Base-by-base conservation (phyloP, 495 filamentous ascomycete genomes). In the Cudoniella acicularis region DNA sequence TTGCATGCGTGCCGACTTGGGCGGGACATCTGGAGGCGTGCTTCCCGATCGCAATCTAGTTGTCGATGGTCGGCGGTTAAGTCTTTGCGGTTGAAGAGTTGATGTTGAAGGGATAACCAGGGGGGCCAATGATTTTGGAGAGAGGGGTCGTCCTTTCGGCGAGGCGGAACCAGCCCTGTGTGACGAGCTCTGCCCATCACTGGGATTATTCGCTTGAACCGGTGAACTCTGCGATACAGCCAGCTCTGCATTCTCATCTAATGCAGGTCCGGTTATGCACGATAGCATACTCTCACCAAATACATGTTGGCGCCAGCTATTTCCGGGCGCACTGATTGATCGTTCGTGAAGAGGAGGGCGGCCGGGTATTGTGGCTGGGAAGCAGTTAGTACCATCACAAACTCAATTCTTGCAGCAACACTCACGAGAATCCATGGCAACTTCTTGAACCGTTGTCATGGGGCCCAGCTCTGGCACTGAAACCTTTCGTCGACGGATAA, bases 391-490 rank as follows among this genome's bases (percentile, higher is more conserved):
- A 26, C n/a, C 21, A 63, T 75, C 54, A 75, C 11, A n/a, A 50
- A 13, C 8, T 50, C 21, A 50, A 23, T 24, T 50, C 22, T 3
- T 20, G 9, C 8, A 50, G 22, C 25, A 50, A 24, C 6, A 79
- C 87, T 76, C 81, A 91, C 87, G 87, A 67, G 87, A 90, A 70
- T 91, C 87, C 77, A 89, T 83, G 43, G 79, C 71, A 48, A 77
- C 69, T 64, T 88, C 87, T 58, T 86, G 84, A 11, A 87, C 83
- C 2, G 84, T 87, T 3, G 83, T 83, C 83, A 87, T 85, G 42
- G 81, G 79, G 2, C 82, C 85, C 22, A 88, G 67, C 52, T 87
- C 87, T 10, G 84, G 78, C 6, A 84, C 79, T 66, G 79, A 86
- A 62, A 82, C 73, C 63, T 88, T 88, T 66, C 84, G 73, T 60